phyloP scores from a whole-genome alignment of 352 stramenopile species.

The Globisporangium mamillatum region DNA sequence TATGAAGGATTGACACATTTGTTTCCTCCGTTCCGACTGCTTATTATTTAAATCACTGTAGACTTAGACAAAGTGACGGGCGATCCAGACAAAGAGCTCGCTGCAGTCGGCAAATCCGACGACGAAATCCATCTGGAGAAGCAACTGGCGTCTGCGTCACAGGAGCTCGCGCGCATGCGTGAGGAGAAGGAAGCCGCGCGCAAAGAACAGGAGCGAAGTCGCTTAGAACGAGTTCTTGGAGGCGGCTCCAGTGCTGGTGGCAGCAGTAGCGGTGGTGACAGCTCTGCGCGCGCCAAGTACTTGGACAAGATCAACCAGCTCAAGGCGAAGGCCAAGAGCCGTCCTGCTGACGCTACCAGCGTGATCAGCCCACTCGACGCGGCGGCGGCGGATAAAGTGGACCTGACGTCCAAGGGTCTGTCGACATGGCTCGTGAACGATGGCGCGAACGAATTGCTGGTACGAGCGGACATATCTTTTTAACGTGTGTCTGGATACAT shows the following conservation, averaged over 20 bases:
- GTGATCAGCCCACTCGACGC: conserved; percentile 20
- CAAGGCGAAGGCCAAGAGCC: conserved; percentile 54
- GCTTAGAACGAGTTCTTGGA: background rate
- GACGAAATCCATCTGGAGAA: conserved; percentile 54
- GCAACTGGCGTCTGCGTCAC: conserved; percentile 42
- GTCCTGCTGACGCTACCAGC: conserved; percentile 8
- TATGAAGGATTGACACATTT: background rate
- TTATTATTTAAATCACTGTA: conserved; percentile 15
- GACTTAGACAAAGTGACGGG: conserved; percentile 56
- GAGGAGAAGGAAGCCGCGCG: conserved; percentile 22
- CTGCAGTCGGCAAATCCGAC: conserved; percentile 34
- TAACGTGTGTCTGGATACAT: background rate
- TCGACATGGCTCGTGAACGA: conserved; percentile 75
- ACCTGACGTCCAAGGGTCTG: conserved; percentile 47
- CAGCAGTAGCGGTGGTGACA: conserved; percentile 1
- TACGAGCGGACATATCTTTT: conserved; percentile 10
- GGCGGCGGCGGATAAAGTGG: conserved; percentile 20
- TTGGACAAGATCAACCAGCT: conserved; percentile 69
- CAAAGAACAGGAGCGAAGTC: conserved; percentile 12
- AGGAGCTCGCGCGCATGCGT: conserved; percentile 31
- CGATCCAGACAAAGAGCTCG: conserved; percentile 21
- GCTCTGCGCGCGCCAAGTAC: conserved; percentile 63
- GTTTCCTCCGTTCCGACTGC: background rate
- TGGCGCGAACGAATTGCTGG: conserved; percentile 66
- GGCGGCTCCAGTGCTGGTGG: background rate